Conservation (phyloP, 352 stramenopile genomes). For the Globisporangium sylvaticum region DNA sequence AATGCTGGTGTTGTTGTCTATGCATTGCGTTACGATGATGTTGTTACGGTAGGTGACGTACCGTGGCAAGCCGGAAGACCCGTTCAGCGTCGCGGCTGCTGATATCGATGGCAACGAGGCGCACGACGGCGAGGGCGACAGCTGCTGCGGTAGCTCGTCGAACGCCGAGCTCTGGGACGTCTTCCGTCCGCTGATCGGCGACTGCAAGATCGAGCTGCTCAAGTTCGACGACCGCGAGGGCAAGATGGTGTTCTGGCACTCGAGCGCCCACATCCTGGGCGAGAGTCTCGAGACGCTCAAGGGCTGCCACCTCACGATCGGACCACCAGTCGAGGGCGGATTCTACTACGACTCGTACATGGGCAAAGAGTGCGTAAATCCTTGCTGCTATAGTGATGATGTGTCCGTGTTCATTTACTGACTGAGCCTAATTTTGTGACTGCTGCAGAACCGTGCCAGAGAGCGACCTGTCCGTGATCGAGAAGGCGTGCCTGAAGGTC, state of each 20-base stretch:
- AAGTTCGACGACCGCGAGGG: slow-evolving; percentile 98
- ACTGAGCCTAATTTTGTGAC: not conserved
- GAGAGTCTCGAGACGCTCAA: slow-evolving; percentile 96
- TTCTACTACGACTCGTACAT: slow-evolving; percentile 99
- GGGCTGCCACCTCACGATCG: slow-evolving; percentile 96
- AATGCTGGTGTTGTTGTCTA: not conserved
- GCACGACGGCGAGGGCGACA: slow-evolving; percentile 47
- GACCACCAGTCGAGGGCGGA: slow-evolving; percentile 92
- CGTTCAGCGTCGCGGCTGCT: slow-evolving; percentile 75
- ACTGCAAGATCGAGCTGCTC: slow-evolving; percentile 95
- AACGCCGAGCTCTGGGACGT: slow-evolving; percentile 95
- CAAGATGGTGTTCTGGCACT: slow-evolving; percentile 97
- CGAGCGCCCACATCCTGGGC: slow-evolving; percentile 95
- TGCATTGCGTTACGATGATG: not conserved
- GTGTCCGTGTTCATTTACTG: not conserved
- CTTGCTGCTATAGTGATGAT: not conserved
- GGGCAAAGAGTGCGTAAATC: slow-evolving; percentile 64
- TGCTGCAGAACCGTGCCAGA: slow-evolving; percentile 44
- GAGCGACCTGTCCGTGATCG: slow-evolving; percentile 86
- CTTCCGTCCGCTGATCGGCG: slow-evolving; percentile 94
- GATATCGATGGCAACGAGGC: slow-evolving; percentile 87
- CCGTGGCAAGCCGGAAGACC: slow-evolving; percentile 57
- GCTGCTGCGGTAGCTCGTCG: slow-evolving; percentile 48
- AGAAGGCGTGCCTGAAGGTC: slow-evolving; percentile 90
- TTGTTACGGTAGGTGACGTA: slow-evolving; percentile 76